Evolutionary conservation across 2,329 filamentous ascomycete species (phyloP).

Genomic region (Thyridium curvatum): DNA sequence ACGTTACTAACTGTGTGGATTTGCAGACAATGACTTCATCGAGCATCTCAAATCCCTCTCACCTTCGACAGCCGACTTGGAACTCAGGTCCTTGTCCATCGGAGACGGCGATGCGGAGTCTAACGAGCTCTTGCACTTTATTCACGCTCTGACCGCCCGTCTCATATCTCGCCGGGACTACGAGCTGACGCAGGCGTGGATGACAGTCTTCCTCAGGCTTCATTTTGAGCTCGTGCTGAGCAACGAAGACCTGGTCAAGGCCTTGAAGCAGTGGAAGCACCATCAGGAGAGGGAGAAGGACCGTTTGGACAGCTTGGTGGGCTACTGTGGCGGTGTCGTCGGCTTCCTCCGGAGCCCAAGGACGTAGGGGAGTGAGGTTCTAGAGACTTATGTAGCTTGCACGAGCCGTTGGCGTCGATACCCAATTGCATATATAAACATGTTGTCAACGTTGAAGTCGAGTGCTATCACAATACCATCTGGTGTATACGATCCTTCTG

Average conservation of each 20-base stretch:
- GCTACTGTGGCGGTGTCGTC: slow-evolving; percentile 83
- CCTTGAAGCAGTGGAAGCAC: slow-evolving; percentile 62
- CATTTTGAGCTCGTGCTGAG: slow-evolving; percentile 55
- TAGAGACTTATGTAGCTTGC: no score
- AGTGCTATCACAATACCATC: no score
- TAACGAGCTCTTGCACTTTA: slow-evolving; percentile 73
- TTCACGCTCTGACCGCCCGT: slow-evolving; percentile 69
- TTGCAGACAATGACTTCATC: slow-evolving; percentile 58
- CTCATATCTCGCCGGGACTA: slow-evolving; percentile 72
- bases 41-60: slow-evolving; percentile 73
- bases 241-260: slow-evolving; percentile 43
- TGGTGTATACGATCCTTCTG: no score
- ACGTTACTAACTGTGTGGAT: slow-evolving; percentile 14
- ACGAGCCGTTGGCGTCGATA: no score
- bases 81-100: slow-evolving; percentile 70
- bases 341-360: slow-evolving; percentile 66
- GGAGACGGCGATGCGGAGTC: slow-evolving; percentile 26
- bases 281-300: slow-evolving; percentile 66
- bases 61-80: slow-evolving; percentile 82
- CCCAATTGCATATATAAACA: not conserved
- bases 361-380: slow-evolving; percentile 27
- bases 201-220: slow-evolving; percentile 83
- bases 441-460: no score
- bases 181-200: slow-evolving; percentile 94
- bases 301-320: slow-evolving; percentile 69